phyloP scores from a whole-genome alignment of 495 filamentous ascomycete genomes.

The Penicillium maclennaniae region DNA sequence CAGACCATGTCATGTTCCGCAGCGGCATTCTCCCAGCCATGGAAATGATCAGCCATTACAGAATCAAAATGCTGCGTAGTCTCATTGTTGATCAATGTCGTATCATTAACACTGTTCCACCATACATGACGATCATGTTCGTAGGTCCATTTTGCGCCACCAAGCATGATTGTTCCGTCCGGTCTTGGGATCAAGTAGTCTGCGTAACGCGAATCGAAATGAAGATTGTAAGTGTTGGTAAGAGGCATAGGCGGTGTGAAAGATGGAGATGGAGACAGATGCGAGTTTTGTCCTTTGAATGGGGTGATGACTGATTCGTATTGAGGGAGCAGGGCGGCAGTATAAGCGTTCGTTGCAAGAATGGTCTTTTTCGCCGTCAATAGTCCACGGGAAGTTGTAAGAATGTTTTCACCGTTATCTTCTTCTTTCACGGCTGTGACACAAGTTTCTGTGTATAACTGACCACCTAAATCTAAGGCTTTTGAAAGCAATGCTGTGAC shows the following conservation, averaged over 20 bases:
- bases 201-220: neutral
- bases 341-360: neutral
- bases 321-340: neutral
- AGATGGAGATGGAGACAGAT: neutral
- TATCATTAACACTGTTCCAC: neutral
- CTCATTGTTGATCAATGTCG: neutral
- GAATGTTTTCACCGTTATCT: neutral
- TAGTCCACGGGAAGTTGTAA: neutral
- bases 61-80: neutral
- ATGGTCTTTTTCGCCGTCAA: neutral
- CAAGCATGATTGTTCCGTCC: slow-evolving; percentile 1
- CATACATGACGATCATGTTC: neutral
- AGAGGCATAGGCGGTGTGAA: neutral
- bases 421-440: neutral
- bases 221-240: neutral
- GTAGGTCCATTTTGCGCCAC: slow-evolving; percentile 1
- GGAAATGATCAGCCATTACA: neutral
- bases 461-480: neutral
- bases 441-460: neutral
- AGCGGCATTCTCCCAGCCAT: slow-evolving; percentile 2
- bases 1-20: slow-evolving; percentile 1
- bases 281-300: neutral
- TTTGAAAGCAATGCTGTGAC: neutral
- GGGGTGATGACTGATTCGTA: neutral
- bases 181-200: slow-evolving; percentile 3